Percentiles rank a stretch among this genome's conserved stretches.
Evolutionary conservation across 2,329 filamentous ascomycete species (phyloP).

Genomic region (Venturia effusa): DNA sequence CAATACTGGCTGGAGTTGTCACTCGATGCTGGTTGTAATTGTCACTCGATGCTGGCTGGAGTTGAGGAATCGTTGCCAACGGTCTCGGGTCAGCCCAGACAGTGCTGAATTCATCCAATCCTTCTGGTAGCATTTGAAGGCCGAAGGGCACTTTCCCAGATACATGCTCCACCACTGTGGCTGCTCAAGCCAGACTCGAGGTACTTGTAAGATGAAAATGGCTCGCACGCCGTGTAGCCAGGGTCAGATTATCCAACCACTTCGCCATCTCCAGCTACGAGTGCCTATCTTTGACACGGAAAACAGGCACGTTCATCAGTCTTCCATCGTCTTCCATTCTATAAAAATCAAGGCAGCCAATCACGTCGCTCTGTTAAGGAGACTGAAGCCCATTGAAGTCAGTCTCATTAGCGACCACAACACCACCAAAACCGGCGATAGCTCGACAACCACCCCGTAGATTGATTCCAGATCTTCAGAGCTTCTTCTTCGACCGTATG

Average conservation of each 20-base stretch:
- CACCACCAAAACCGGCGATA: background rate
- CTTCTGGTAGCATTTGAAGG: too few relatives aligned
- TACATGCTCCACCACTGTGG: background rate
- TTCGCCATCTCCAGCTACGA: too few relatives aligned
- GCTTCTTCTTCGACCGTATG: background rate
- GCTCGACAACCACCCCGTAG: background rate
- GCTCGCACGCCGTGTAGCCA: too few relatives aligned
- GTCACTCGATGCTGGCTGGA: too few relatives aligned
- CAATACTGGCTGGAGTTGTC: too few relatives aligned
- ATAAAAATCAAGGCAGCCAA: background rate
- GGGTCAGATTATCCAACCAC: too few relatives aligned
- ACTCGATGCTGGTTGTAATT: too few relatives aligned
- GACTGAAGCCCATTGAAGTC: background rate
- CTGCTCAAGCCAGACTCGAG: background rate
- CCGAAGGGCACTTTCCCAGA: background rate
- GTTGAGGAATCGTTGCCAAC: too few relatives aligned
- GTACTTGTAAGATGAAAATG: too few relatives aligned
- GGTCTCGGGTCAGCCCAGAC: too few relatives aligned
- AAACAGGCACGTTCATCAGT: background rate
- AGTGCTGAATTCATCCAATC: too few relatives aligned
- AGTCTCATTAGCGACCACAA: background rate
- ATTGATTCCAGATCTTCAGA: background rate
- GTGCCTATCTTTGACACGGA: background rate
- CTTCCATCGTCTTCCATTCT: background rate
- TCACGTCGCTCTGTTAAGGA: background rate